Percentiles rank a stretch among this genome's conserved stretches.
Conservation (phyloP, 192 early-diverging fungal genomes). For the Fimicolochytrium jonesii region DNA sequence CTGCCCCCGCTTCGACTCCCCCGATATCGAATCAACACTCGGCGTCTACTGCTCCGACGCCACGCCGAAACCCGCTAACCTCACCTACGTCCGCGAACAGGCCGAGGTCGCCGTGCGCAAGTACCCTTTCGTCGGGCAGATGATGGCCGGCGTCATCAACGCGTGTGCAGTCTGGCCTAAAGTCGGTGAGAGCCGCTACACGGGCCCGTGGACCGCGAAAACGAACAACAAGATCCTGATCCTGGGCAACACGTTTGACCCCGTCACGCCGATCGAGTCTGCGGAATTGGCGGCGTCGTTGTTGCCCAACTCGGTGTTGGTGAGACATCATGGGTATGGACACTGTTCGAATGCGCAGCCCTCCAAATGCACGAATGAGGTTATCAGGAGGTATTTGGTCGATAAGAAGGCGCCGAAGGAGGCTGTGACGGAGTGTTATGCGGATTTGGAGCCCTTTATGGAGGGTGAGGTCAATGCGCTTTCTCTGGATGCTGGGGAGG, state of each 20-base stretch:
- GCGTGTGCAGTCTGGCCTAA: conserved; percentile 33
- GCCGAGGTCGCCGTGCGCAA: not conserved
- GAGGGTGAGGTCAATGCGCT: too few species aligned
- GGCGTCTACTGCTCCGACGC: not conserved
- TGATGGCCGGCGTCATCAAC: not conserved
- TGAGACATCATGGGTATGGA: conserved; percentile 38
- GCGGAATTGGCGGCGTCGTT: conserved; percentile 17
- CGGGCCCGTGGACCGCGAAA: conserved; percentile 44
- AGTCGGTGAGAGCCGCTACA: conserved; percentile 28
- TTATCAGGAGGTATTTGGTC: conserved; percentile 28
- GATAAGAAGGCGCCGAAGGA: not conserved
- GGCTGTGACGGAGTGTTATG: not conserved
- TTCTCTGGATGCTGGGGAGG: too few species aligned
- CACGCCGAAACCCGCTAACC: not conserved
- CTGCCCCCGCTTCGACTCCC: not conserved
- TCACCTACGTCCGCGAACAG: not conserved
- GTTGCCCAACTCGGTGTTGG: conserved; percentile 29
- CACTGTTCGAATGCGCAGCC: conserved; percentile 35
- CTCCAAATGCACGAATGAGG: conserved; percentile 26
- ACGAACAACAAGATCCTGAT: conserved; percentile 33
- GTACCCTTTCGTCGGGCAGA: not conserved
- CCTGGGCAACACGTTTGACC: conserved; percentile 40
- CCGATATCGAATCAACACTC: not conserved
- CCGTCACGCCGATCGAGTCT: conserved; percentile 38
- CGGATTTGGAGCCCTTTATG: too few species aligned